Percentiles rank a stretch among this genome's conserved stretches.
phyloP scores from a whole-genome alignment of 78 protist genomes.

The Isochrysis galbana region DNA sequence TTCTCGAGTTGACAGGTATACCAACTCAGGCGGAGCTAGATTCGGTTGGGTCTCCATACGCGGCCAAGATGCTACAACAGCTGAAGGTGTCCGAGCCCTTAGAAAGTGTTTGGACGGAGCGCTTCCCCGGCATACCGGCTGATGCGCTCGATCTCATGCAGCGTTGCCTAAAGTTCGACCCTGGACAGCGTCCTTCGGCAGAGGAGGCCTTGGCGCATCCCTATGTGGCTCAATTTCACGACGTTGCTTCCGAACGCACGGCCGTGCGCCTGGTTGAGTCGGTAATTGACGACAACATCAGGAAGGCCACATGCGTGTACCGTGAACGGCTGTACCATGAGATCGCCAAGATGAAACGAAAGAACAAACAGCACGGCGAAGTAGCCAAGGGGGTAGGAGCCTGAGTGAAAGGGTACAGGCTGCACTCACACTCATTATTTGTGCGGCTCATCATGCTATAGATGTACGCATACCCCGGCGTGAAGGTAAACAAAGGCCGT shows the following conservation, averaged over 20 bases:
- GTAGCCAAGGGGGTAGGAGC: too few relatives aligned
- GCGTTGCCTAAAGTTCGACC: not conserved
- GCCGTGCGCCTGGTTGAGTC: not conserved
- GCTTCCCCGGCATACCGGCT: not conserved
- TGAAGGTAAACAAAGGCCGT: too few relatives aligned
- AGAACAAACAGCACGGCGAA: too few relatives aligned
- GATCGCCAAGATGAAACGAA: not conserved
- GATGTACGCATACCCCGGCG: too few relatives aligned
- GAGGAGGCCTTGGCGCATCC: not conserved
- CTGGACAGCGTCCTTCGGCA: not conserved
- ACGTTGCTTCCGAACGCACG: not conserved
- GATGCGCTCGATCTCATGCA: not conserved
- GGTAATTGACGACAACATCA: not conserved
- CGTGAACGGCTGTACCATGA: not conserved
- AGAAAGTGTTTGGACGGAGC: not conserved
- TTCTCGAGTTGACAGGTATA: not conserved
- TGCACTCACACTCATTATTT: too few relatives aligned
- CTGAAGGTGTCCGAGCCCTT: not conserved
- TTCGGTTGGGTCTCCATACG: not conserved
- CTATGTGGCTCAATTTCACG: not conserved
- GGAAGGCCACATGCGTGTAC: not conserved
- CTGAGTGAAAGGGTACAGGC: too few relatives aligned
- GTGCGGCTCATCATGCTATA: too few relatives aligned
- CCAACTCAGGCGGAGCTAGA: not conserved
- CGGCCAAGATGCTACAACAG: not conserved